phyloP scores from a whole-genome alignment of 139 green algal species.

The Chlorella ohadii region DNA sequence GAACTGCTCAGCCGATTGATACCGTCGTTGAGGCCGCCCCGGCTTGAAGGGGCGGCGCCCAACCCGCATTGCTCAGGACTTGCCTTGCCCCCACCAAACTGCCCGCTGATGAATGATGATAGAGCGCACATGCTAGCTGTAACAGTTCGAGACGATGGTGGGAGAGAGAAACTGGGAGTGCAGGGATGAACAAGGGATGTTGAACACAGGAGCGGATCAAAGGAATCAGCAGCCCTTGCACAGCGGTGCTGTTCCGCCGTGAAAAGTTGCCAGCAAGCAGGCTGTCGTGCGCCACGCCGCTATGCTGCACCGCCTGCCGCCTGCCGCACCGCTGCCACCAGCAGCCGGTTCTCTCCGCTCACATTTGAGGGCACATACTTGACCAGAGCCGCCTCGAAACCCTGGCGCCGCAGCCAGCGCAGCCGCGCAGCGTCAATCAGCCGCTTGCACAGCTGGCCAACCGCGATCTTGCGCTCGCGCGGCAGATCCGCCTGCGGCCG shows the following conservation, averaged over 20 bases:
- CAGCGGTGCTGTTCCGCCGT: too few relatives aligned
- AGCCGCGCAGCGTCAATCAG: conserved; percentile 75
- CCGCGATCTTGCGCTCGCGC: conserved; percentile 42
- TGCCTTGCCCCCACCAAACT: too few relatives aligned
- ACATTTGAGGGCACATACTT: conserved; percentile 53
- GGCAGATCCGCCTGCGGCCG: conserved; percentile 32
- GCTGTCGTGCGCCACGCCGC: too few relatives aligned
- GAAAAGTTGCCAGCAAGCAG: neutral
- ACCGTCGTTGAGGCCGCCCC: too few relatives aligned
- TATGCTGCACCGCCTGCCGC: neutral
- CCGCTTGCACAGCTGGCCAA: conserved; percentile 74
- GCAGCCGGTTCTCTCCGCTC: conserved; percentile 68
- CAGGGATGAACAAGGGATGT: neutral
- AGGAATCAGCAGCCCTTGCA: too few relatives aligned
- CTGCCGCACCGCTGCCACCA: conserved; percentile 41
- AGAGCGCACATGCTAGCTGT: neutral
- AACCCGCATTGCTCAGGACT: too few relatives aligned
- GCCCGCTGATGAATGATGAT: too few relatives aligned
- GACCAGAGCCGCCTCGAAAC: conserved; percentile 42
- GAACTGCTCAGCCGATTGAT: too few relatives aligned
- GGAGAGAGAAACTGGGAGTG: neutral
- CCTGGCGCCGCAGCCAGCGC: conserved; percentile 56
- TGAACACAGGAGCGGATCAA: neutral
- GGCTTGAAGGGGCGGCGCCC: too few relatives aligned
- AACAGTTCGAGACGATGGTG: neutral